Evolutionary conservation across 2,329 filamentous ascomycete genomes (phyloP).

Genomic region (Rhinocladiella similis): DNA sequence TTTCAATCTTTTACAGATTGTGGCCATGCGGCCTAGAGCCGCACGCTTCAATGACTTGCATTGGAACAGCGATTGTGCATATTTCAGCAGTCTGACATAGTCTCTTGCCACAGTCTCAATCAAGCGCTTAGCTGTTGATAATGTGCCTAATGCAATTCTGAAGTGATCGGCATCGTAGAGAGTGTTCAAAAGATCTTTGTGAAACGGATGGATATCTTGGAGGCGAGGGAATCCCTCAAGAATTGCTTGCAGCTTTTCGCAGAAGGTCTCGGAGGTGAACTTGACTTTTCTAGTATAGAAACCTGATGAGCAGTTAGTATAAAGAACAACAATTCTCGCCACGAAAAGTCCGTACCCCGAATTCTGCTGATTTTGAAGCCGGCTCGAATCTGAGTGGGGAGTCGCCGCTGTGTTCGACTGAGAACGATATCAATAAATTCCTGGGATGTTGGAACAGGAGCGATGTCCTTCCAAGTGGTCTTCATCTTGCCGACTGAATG

Average conservation of each 20-base stretch:
- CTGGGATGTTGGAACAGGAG: constrained; percentile 84
- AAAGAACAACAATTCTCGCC: background rate
- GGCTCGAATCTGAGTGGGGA: constrained; percentile 92
- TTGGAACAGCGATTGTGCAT: constrained; percentile 94
- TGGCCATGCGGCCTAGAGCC: constrained; percentile 96
- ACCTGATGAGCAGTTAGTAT: constrained; percentile 48
- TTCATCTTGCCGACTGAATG: constrained; percentile 46
- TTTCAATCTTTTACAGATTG: constrained; percentile 90
- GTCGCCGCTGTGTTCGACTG: constrained; percentile 84
- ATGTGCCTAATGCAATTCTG: constrained; percentile 90
- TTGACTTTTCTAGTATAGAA: constrained; percentile 99
- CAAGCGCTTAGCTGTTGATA: constrained; percentile 92
- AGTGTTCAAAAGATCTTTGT: constrained; percentile 89
- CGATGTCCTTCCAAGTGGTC: constrained; percentile 68
- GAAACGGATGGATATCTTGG: constrained; percentile 94
- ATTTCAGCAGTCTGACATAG: constrained; percentile 94
- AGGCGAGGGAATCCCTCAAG: constrained; percentile 91
- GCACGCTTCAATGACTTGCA: constrained; percentile 99
- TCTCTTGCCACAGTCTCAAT: constrained; percentile 96
- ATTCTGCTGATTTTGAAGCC: constrained; percentile 97
- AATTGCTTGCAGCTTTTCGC: constrained; percentile 87
- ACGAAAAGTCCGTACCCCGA: constrained; percentile 49
- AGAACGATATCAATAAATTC: constrained; percentile 98
- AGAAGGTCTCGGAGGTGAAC: constrained; percentile 95
- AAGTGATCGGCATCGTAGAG: constrained; percentile 99